These are phyloP conservation scores for Epichloe elymi DNA, from an alignment of 2,329 filamentous ascomycete genomes.

Conservation along the genomic window DNA sequence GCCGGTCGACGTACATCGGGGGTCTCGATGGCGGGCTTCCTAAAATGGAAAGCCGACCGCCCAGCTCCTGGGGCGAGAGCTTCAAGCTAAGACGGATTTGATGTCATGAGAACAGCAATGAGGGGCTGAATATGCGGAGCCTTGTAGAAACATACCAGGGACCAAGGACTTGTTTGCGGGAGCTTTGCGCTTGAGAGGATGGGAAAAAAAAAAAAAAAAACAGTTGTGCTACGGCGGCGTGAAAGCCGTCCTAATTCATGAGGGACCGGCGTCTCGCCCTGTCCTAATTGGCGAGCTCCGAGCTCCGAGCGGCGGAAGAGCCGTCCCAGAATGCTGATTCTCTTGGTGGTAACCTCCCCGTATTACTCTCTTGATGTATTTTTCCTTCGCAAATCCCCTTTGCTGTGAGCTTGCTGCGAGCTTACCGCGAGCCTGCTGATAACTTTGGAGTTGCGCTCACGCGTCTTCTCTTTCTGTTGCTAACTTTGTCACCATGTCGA, in stretches of 20 bases:
- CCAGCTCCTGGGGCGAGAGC: not conserved
- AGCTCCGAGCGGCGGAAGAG: not conserved
- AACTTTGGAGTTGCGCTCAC: too few relatives aligned
- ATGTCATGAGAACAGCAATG: conserved; percentile 3
- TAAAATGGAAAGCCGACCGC: conserved; percentile 10
- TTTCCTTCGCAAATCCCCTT: too few relatives aligned
- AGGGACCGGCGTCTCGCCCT: not conserved
- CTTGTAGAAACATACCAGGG: not conserved
- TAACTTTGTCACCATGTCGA: conserved; percentile 26
- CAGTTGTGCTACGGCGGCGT: not conserved
- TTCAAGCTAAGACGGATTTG: not conserved
- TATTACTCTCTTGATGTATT: not conserved
- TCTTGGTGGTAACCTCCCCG: conserved; percentile 2
- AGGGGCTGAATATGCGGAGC: conserved; percentile 1
- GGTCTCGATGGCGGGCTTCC: conserved; percentile 8
- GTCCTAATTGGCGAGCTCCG: not conserved
- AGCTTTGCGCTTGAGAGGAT: not conserved
- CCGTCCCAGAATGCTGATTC: not conserved
- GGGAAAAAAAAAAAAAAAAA: not conserved
- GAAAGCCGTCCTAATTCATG: not conserved
- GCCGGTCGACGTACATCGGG: not conserved
- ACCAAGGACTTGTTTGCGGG: not conserved
- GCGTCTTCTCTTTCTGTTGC: not conserved
- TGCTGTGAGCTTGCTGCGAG: too few relatives aligned
- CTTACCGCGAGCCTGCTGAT: too few relatives aligned